A percentile compares a stretch with the other conserved stretches of the same genome.
phyloP scores from a whole-genome alignment of 441 rosid genomes.

The Corymbia calophylla region DNA sequence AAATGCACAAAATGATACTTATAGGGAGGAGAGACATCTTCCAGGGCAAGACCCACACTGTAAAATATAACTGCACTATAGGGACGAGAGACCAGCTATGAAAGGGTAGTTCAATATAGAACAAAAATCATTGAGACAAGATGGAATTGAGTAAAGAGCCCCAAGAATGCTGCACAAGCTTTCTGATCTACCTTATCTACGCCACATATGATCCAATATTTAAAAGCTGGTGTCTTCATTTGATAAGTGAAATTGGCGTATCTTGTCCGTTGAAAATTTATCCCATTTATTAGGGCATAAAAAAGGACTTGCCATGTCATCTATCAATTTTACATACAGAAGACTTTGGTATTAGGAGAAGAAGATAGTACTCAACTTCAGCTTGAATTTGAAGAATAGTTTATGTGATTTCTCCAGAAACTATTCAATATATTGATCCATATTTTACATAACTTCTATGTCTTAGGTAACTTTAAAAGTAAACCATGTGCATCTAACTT shows the following conservation, averaged over 20 bases:
- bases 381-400: background rate
- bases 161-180: background rate
- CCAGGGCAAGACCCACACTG: background rate
- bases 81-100: background rate
- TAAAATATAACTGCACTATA: background rate
- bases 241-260: background rate
- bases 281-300: background rate
- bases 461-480: background rate
- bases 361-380: background rate
- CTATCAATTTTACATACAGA: background rate
- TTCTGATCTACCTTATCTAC: background rate
- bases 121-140: background rate
- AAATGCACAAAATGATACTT: background rate
- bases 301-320: background rate
- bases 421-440: background rate
- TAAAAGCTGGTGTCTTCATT: background rate
- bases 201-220: background rate
- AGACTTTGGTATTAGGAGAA: background rate
- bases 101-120: background rate
- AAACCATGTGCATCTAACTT: too few species aligned
- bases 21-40: background rate
- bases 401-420: background rate
- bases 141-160: background rate
- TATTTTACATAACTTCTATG: background rate
- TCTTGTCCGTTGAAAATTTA: background rate